Percentiles rank a stretch among this genome's conserved stretches.
Conservation (phyloP, 345 rosid species). For the Erucastrum elatum region DNA sequence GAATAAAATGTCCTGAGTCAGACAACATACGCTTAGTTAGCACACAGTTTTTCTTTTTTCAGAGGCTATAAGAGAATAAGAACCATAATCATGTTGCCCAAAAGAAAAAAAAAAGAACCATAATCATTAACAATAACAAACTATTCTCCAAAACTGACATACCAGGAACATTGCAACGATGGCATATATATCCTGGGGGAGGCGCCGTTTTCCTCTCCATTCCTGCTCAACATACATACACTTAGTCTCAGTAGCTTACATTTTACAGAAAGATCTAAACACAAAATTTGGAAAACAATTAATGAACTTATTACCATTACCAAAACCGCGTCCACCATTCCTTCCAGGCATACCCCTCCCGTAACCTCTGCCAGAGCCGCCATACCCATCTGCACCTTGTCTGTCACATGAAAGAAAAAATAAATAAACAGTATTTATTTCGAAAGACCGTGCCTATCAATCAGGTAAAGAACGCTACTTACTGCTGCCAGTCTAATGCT, state of each 20-base stretch:
- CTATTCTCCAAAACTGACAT: conserved; percentile 21
- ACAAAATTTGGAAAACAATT: background rate
- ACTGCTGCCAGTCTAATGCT: conserved; percentile 99
- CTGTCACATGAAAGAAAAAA: conserved; percentile 47
- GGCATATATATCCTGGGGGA: conserved; percentile 94
- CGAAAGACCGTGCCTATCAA: conserved; percentile 1
- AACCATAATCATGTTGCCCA: too few species aligned
- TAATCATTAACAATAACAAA: background rate
- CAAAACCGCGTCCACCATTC: conserved; percentile 52
- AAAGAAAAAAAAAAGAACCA: too few species aligned
- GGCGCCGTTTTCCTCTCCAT: conserved; percentile 87
- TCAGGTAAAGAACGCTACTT: conserved; percentile 36
- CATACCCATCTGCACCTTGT: conserved; percentile 62
- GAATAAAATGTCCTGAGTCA: conserved; percentile 87
- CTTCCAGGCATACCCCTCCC: conserved; percentile 9
- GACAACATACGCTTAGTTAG: conserved; percentile 1
- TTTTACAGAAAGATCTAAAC: background rate
- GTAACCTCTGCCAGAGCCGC: conserved; percentile 44
- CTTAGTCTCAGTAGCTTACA: conserved; percentile 9
- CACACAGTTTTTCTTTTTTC: background rate
- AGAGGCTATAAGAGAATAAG: background rate
- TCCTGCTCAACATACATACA: conserved; percentile 43
- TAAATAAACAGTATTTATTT: background rate
- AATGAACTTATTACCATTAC: conserved; percentile 42
- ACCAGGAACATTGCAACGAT: conserved; percentile 95